Percentiles rank a stretch among this genome's conserved stretches.
Conservation (phyloP, 805 yeast species). For the Danielozyma ontarioensis region DNA sequence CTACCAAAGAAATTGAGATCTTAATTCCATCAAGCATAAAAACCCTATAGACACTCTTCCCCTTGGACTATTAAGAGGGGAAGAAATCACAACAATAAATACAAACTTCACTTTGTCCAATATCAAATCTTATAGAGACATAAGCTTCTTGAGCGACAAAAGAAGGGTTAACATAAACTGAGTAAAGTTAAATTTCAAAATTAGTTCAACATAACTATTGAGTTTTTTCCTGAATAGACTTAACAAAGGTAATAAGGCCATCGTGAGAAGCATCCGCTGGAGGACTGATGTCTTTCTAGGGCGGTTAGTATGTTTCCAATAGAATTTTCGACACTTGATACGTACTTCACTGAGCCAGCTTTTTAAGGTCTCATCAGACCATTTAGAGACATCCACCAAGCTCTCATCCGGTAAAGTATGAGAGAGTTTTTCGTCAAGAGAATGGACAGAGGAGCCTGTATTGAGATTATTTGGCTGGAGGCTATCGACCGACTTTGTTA, state of each 20-base stretch:
- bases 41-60: too few species aligned
- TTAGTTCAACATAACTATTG: conserved; percentile 10
- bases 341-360: conserved; percentile 36
- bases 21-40: not conserved
- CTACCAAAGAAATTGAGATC: conserved; percentile 19
- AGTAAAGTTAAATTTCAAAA: conserved; percentile 14
- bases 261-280: conserved; percentile 42
- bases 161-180: not conserved
- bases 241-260: conserved; percentile 44
- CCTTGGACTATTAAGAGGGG: too few species aligned
- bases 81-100: too few species aligned
- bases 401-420: conserved; percentile 7
- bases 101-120: too few species aligned
- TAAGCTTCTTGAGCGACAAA: not conserved
- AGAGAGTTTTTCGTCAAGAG: not conserved
- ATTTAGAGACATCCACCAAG: conserved; percentile 24
- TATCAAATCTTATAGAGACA: too few species aligned
- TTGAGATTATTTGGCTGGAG: not conserved
- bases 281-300: conserved; percentile 42
- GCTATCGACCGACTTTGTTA: conserved; percentile 2
- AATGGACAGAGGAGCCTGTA: conserved; percentile 3
- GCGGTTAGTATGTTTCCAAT: conserved; percentile 11
- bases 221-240: conserved; percentile 31
- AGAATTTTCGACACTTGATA: conserved; percentile 5
- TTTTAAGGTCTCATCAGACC: conserved; percentile 33